These are phyloP conservation scores for Petunia secreta DNA, from an alignment of 257 asterid genomes.

Conservation along the genomic window DNA sequence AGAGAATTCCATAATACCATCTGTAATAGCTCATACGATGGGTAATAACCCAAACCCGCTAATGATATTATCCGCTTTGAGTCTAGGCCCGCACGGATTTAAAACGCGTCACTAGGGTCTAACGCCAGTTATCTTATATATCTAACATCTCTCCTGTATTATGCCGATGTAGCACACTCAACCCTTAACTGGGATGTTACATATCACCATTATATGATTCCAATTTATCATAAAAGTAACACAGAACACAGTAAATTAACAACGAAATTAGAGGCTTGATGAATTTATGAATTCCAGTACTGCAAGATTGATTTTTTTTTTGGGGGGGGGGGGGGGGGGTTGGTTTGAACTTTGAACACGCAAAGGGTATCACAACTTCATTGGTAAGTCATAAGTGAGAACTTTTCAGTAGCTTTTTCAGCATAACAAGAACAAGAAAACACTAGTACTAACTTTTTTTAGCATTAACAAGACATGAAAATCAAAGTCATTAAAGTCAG, in stretches of 20 bases:
- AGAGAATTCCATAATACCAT: too few species aligned
- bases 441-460: too few species aligned
- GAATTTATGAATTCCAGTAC: not conserved
- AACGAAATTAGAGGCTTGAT: not conserved
- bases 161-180: too few species aligned
- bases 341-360: not conserved
- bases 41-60: too few species aligned
- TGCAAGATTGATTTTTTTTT: not conserved
- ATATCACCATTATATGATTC: not conserved
- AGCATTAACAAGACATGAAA: not conserved
- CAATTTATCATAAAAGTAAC: not conserved
- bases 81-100: too few species aligned
- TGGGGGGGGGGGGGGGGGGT: too few species aligned
- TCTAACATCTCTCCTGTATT: too few species aligned
- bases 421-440: not conserved
- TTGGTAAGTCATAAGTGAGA: constrained; percentile 17
- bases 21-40: too few species aligned
- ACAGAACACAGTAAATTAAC: not conserved
- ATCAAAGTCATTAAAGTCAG: constrained; percentile 3
- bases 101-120: too few species aligned
- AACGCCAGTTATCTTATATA: too few species aligned
- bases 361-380: not conserved
- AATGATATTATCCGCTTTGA: too few species aligned
- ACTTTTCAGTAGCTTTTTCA: constrained; percentile 16
- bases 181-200: too few species aligned